Conservation (phyloP, 164 flowering plant genomes). For the Chloranthus sessilifolius region DNA sequence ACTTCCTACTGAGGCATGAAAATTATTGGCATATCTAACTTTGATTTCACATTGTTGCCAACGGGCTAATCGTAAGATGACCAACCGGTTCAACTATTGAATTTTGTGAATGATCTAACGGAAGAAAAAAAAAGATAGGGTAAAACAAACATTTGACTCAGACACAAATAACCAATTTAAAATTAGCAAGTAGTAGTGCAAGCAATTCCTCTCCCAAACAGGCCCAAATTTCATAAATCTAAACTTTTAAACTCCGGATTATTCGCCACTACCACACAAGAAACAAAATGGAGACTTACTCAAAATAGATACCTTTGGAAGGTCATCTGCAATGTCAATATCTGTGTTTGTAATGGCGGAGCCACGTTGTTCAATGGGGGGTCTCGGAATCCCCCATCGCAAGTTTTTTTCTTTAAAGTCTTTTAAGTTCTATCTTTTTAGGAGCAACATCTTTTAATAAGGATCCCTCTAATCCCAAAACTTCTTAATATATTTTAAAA, state of each 20-base stretch:
- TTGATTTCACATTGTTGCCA: conserved; percentile 74
- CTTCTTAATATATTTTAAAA: too few species aligned
- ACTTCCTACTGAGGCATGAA: conserved; percentile 94
- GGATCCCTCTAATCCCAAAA: too few species aligned
- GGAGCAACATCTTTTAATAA: too few species aligned
- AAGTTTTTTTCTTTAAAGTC: too few species aligned
- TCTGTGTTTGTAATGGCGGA: too few species aligned
- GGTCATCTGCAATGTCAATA: too few species aligned
- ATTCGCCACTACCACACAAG: not conserved
- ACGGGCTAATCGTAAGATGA: conserved; percentile 80
- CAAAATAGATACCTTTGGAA: conserved; percentile 85
- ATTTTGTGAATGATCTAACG: conserved; percentile 78
- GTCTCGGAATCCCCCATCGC: too few species aligned
- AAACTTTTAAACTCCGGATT: too few species aligned
- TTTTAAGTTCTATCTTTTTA: too few species aligned
- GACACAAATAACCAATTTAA: not conserved
- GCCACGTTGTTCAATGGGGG: too few species aligned
- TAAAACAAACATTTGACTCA: not conserved
- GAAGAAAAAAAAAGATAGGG: conserved; percentile 7
- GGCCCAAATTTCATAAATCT: too few species aligned
- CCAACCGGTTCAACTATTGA: conserved; percentile 98
- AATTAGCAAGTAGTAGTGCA: too few species aligned
- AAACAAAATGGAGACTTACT: conserved; percentile 18
- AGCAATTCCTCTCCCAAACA: not conserved
- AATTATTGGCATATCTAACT: conserved; percentile 74